Conservation (phyloP, 768 basidiomycete species). For the Saitozyma podzolica region DNA sequence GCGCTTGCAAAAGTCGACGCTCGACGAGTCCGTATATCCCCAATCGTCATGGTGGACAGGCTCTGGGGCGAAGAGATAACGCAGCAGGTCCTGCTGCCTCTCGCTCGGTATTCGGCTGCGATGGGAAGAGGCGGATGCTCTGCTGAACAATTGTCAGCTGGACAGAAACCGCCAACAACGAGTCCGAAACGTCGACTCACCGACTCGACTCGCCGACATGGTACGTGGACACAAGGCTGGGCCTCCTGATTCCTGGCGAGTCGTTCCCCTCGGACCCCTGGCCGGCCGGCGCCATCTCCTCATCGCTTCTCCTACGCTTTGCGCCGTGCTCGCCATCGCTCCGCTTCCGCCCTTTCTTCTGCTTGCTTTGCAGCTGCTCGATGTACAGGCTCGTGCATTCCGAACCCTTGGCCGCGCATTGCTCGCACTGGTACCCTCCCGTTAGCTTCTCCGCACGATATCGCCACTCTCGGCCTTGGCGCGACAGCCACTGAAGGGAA, state of each 20-base stretch:
- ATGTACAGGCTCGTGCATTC: constrained; percentile 39
- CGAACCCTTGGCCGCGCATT: constrained; percentile 24
- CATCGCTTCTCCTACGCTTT: constrained; percentile 1
- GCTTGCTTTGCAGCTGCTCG: constrained; percentile 30
- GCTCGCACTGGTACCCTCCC: constrained; percentile 26
- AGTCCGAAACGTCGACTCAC: too few relatives aligned
- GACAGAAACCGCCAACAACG: too few relatives aligned
- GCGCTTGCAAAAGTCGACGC: constrained; percentile 24
- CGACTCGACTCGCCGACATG: too few relatives aligned
- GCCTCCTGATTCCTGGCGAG: too few relatives aligned
- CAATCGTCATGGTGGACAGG: constrained; percentile 32
- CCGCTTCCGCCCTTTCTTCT: constrained; percentile 10
- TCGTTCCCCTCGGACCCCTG: background rate
- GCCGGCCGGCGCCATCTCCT: background rate
- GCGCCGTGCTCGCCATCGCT: constrained; percentile 1
- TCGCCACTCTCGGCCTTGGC: background rate
- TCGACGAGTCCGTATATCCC: constrained; percentile 43
- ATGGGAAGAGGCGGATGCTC: background rate
- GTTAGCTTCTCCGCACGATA: background rate
- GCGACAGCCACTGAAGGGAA: background rate
- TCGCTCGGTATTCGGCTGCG: background rate
- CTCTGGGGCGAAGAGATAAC: constrained; percentile 47
- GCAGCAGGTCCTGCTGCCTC: constrained; percentile 33
- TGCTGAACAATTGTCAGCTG: background rate
- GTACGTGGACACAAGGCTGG: too few relatives aligned